Base-by-base conservation (phyloP, 2,329 filamentous ascomycete species). In the Chrysoporthe cubensis region DNA sequence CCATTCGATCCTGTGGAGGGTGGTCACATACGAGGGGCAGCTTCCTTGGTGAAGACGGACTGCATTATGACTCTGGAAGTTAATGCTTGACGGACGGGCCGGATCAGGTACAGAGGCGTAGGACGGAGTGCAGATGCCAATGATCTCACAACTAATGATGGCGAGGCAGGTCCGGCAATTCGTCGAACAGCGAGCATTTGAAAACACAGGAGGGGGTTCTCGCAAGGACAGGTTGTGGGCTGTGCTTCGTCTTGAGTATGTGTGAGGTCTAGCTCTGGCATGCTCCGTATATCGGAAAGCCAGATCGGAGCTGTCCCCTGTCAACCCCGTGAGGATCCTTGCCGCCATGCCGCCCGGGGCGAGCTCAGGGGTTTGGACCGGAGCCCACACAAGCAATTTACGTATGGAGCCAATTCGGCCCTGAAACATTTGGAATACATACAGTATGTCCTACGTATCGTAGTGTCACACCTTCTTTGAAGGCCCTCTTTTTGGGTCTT, bases 21-120 rank as follows among this genome's bases (percentile, higher is more conserved):
- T 46, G 2, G 14, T 21, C 9, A 84, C 86, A 78, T 78, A 88
- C 86, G 83, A 74, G 83, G 81, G 72, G 86, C 84, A 72, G 87
- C 87, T 73, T 88, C 82, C 80, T 87, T 85, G 78, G 85, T 85
- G 76, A 85, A 84, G 73, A 90, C 76, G 70, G 52, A 26, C 46
- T 70, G 66, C 68, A 70, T 70, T 43, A 6, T 64, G 65, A 52
- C 37, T 43, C 57, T 64, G 18, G 66, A 68, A 3, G 42, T 34
- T 11, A 66, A 70, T 42, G 52, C 42, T 50, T 34, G 48, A 52
- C 68, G 68, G 63, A 48, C 42, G 42, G 46, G 46, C 40, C 57
- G 44, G 62, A 34, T 48, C 9, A 50, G 48, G 54, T 42, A 34
- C 21, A 64, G 66, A 52, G 62, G 59, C 21, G 44, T 40, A n/a